Evolutionary conservation across 108 stramenopile species (phyloP), one percentile per base, ranked within the genome.

Genomic region (Cyclotella choctawhatcheeana): DNA sequence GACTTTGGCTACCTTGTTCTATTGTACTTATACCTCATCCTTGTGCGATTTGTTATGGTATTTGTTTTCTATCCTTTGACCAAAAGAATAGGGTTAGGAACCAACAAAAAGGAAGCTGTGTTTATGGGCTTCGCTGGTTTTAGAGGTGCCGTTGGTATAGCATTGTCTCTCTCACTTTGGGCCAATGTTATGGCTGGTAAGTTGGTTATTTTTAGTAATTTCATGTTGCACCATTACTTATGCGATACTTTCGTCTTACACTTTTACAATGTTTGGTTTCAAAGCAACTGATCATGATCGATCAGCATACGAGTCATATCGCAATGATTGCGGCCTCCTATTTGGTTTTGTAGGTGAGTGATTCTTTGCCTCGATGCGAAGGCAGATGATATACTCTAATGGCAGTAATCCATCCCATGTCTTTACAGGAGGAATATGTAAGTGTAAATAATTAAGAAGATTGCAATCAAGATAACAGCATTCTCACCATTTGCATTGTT

Each of bases 131-230:
- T 43, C 13, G 66, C 63, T 3, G 82, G 82, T 2, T 60, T 82
- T 24, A 61, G 82, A 22, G 82, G 82, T 16, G 65, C 82, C 18
- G 82, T 82, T 21, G 76, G 72, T 13, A 73, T 82, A 13, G 71
- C 77, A 27, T 58, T 82, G 16, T 71, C 82, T n/a, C 58, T 82
- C 3, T 27, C 70, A 3, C 74, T 81, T 30, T 5, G 30, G 35
- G 44, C 75, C 37, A 58, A 58, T 24, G 53, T 29, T 29, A 20
- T 58, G 1, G 37, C 35, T 3, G 20, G 40, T 60, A 60, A 14
- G 55, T 22, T 22, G 51, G 22, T 2, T 22, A 22, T 10, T 52
- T n/a, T 52, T n/a, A n/a, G n/a, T n/a, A n/a, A n/a, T n/a, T n/a
- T n/a, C n/a, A n/a, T n/a, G n/a, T n/a, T n/a, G n/a, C n/a, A n/a